phyloP scores from a whole-genome alignment of 2,329 filamentous ascomycete genomes.

The Fonsecaea pugnacius region DNA sequence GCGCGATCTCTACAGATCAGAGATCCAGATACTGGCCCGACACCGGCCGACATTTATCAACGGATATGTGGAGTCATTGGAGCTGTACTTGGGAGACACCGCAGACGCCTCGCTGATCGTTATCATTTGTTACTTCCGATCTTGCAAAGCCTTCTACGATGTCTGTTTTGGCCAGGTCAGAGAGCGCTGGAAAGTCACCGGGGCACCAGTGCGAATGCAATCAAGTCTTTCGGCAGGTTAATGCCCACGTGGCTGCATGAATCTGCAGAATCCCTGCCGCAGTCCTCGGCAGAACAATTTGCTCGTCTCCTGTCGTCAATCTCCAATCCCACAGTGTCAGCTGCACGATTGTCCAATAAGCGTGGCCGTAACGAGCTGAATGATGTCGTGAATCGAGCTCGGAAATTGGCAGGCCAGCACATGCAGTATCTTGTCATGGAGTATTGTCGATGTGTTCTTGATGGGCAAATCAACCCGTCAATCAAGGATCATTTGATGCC shows the following conservation, averaged over 20 bases:
- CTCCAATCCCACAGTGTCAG: conserved; percentile 64
- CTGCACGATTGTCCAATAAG: conserved; percentile 52
- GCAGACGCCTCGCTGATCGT: conserved; percentile 62
- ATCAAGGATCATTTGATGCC: conserved; percentile 59
- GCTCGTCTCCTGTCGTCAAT: conserved; percentile 63
- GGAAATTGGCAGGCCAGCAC: conserved; percentile 61
- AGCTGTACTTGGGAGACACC: conserved; percentile 60
- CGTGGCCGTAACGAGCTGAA: conserved; percentile 47
- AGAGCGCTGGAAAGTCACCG: conserved; percentile 11
- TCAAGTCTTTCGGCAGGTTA: conserved; percentile 26
- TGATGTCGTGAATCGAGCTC: conserved; percentile 64
- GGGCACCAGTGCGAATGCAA: neutral
- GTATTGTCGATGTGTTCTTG: conserved; percentile 60
- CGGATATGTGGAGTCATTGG: conserved; percentile 60
- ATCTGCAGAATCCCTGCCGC: conserved; percentile 37
- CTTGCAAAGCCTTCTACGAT: conserved; percentile 60
- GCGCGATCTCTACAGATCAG: conserved; percentile 32
- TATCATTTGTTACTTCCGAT: conserved; percentile 63
- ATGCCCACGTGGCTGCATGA: conserved; percentile 36
- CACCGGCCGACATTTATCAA: conserved; percentile 52
- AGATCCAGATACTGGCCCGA: conserved; percentile 31
- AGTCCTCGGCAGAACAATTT: conserved; percentile 53
- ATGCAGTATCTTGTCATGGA: conserved; percentile 62
- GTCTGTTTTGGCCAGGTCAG: conserved; percentile 55
- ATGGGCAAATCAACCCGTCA: conserved; percentile 54